Base-by-base conservation (phyloP, 2,329 filamentous ascomycete species). In the Hypoxylon sp. region DNA sequence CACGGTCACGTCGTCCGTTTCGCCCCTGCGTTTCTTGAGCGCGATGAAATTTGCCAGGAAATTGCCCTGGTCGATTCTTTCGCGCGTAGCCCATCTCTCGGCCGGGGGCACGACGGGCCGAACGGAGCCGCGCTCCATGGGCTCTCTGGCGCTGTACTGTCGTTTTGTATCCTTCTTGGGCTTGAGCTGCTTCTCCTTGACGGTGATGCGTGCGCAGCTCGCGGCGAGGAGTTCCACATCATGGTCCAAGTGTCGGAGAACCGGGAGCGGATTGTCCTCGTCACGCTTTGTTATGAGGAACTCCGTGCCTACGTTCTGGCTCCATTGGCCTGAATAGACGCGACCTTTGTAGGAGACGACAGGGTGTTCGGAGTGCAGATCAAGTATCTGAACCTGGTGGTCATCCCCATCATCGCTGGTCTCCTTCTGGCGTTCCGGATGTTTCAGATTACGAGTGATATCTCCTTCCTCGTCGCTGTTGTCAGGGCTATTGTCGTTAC, bases 271-370 rank as follows among this genome's bases (percentile, higher is more conserved):
- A 9, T 76, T 71, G 58, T 78, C 70, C 5, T 75, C 66, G 65
- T 83, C 79, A 66, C 83, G 85, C 14, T 78, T 79, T 1, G 84
- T 84, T 72, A 97, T 90, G 42, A 97, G 86, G 68, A 94, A 81
- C 70, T 96, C 93, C 0, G 93, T 97, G 33, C 95, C 95, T 44
- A 97, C 87, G 64, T 93, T 91, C 65, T 92, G 88, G 9, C 88
- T 86, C 95, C 95, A 98, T 46, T 87, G 81, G 69, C 93, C 95
- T 68, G 88, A 89, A 75, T 94, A 96, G 20, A 96, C 81, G 66
- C 90, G 87, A 28, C 91, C 91, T 61, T 90, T 86, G 78, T 96
- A 96, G 20, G 91, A 91, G 63, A 97, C 84, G 26, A 97, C 81
- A 0, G 95, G 95, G 50, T 91, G 90, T 2, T 80, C 74, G 0